Conservation (phyloP, 2,329 filamentous ascomycete genomes). For the Xylariaceae sp. region DNA sequence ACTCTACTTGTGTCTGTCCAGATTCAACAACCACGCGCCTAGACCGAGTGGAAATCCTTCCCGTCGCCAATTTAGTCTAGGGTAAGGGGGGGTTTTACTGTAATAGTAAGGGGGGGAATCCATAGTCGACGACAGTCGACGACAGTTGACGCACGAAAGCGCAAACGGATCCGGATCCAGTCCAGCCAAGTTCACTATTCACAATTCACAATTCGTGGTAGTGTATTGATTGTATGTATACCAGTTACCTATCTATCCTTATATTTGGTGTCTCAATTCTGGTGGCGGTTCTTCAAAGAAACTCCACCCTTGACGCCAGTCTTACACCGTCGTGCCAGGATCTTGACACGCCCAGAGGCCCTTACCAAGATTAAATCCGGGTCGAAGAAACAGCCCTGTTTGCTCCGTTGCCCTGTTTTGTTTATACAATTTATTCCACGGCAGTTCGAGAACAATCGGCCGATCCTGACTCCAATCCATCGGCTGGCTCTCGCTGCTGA, state of each 20-base stretch:
- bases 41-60: no score
- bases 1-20: no score
- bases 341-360: neutral
- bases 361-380: neutral
- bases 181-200: no score
- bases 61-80: no score
- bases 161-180: no score
- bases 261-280: neutral
- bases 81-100: no score
- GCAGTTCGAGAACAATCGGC: neutral
- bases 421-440: neutral
- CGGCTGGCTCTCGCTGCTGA: neutral
- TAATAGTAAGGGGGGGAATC: no score
- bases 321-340: neutral
- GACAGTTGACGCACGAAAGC: no score
- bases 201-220: no score
- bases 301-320: neutral
- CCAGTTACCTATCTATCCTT: neutral
- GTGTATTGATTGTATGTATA: no score
- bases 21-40: no score
- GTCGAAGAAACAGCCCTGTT: neutral
- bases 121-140: no score
- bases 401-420: neutral
- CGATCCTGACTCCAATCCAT: neutral
- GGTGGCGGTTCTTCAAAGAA: neutral